Base-by-base conservation (phyloP, 163 green algal species). In the Coccomyxa subellipsoidea region DNA sequence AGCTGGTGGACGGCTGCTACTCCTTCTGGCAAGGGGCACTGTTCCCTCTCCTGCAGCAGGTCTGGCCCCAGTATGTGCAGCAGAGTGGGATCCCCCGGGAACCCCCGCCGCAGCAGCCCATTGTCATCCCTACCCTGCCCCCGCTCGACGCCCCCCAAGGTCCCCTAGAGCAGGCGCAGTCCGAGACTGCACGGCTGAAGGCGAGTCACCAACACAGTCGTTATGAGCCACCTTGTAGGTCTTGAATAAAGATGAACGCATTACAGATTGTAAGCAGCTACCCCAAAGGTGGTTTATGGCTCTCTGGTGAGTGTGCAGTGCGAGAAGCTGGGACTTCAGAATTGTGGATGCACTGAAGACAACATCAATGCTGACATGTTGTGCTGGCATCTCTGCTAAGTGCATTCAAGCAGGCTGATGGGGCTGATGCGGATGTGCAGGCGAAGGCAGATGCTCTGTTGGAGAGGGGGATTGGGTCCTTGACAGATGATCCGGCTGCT, bases 1-100 rank as follows among this genome's bases (percentile, higher is more conserved):
- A 99, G 90, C 92, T 99, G 38, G 96, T 98, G 66, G 97, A 99
- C 82, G 95, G 95, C 35, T 99, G 97, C 89, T 99, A 99, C 92
- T 96, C 90, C 73, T 98, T 95, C 84, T 99, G 97, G 97, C 95
- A 98, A 53, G 83, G 80, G 29, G 80, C 75, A 34, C n/a, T 87
- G 31, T 87, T 84, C 40, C 84, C 75, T 15, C 70, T 84, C 54
- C 85, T 85, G 40, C 78, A 82, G 40, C 59, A 35, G 40, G 69
- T 80, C 21, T 47, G 53, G 78, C 54, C 54, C 37, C 38, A 78
- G 38, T 37, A 73, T 37, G 66, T 85, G 36, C 73, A 66, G 54
- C 71, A 81, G 76, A 78, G 29, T 29, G 32, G 77, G 38, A 77
- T 81, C 59, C 78, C 82, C 27, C 10, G 21, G 29, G n/a, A 23